Percentiles rank a stretch among this genome's conserved stretches.
Evolutionary conservation across 768 basidiomycete genomes (phyloP).

Genomic region (Suillus occidentalis): DNA sequence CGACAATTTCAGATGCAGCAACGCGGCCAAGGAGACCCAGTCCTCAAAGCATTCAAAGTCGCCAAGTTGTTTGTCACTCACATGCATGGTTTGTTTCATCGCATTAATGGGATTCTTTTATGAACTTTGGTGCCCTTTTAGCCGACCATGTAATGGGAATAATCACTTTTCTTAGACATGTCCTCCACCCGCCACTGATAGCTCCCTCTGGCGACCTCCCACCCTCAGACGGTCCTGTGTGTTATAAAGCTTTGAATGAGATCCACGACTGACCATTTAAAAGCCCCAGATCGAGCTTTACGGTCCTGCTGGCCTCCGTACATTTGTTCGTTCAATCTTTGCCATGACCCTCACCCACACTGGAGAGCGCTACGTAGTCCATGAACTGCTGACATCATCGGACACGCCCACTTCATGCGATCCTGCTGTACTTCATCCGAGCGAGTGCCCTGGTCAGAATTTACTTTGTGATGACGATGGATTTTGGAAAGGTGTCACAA

Average conservation of each 20-base stretch:
- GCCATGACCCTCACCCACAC: constrained; percentile 64
- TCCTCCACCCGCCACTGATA: constrained; percentile 48
- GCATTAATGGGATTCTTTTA: neutral
- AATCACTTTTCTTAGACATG: constrained; percentile 60
- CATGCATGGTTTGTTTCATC: constrained; percentile 61
- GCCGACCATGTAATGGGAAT: constrained; percentile 80
- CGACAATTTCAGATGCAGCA: constrained; percentile 66
- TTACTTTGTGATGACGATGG: constrained; percentile 55
- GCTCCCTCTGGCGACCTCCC: constrained; percentile 12
- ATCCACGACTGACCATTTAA: neutral
- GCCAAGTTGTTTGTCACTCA: constrained; percentile 81
- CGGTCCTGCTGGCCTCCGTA: constrained; percentile 76
- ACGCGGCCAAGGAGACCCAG: constrained; percentile 23
- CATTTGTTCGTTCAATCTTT: constrained; percentile 70
- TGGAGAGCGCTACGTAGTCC: constrained; percentile 66
- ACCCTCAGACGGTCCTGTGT: constrained; percentile 16
- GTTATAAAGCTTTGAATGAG: constrained; percentile 3
- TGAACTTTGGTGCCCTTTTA: constrained; percentile 17
- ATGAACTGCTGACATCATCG: constrained; percentile 66
- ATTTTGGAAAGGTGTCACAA: constrained; percentile 61
- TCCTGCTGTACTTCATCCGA: constrained; percentile 51
- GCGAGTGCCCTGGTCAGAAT: constrained; percentile 63
- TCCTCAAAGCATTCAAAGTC: constrained; percentile 47
- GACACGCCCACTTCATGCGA: constrained; percentile 58
- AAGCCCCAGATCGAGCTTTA: constrained; percentile 68